phyloP scores from a whole-genome alignment of 2,329 filamentous ascomycete genomes.

The Colletotrichum cereale region DNA sequence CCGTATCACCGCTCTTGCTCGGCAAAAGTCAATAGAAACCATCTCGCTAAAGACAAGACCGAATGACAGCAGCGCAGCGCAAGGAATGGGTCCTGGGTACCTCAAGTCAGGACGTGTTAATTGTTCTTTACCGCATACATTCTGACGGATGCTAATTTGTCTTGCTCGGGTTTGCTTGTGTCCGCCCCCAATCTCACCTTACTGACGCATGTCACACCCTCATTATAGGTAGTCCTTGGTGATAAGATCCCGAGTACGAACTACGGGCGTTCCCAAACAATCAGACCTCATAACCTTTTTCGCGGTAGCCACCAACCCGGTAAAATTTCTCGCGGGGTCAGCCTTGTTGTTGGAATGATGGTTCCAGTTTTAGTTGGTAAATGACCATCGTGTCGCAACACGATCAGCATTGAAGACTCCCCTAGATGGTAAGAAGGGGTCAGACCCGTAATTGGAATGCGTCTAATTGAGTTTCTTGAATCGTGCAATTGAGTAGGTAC shows the following conservation, averaged over 20 bases:
- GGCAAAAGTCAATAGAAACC: not conserved
- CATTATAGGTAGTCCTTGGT: not conserved
- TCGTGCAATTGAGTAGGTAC: too few relatives aligned
- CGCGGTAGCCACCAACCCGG: not conserved
- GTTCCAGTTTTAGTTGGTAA: not conserved
- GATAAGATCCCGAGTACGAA: not conserved
- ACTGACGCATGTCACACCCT: not conserved
- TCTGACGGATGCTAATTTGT: too few relatives aligned
- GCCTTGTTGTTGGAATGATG: not conserved
- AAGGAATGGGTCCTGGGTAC: too few relatives aligned
- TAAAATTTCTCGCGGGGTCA: not conserved
- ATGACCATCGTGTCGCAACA: not conserved
- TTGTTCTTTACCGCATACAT: too few relatives aligned
- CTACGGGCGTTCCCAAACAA: not conserved
- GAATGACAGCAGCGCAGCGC: not conserved
- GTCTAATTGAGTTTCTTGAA: slow-evolving; percentile 11
- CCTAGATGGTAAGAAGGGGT: not conserved
- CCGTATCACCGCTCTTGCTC: not conserved
- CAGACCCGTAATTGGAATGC: not conserved
- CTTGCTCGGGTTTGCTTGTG: too few relatives aligned
- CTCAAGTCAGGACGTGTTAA: not conserved
- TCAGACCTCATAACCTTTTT: not conserved
- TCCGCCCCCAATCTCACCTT: too few relatives aligned
- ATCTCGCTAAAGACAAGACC: not conserved
- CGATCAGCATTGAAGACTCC: not conserved